Percentiles rank a stretch among this genome's conserved stretches.
These are phyloP conservation scores for Pholiota microspora DNA, from an alignment of 768 basidiomycete species.

Conservation along the genomic window DNA sequence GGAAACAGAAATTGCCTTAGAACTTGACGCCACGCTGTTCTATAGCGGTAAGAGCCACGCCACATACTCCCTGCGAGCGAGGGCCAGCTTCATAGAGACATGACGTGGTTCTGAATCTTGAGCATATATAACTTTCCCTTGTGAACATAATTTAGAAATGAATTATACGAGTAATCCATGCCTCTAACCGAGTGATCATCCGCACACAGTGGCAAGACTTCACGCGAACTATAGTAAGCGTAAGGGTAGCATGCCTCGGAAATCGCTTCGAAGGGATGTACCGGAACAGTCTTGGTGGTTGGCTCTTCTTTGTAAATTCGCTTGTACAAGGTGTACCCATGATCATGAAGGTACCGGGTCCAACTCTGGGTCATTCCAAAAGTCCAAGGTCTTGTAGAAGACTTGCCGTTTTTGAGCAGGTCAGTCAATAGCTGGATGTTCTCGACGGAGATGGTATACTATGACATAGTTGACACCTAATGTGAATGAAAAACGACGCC, in stretches of 20 bases:
- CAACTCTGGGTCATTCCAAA: conserved; percentile 3
- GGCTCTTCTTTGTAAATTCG: background rate
- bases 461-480: too few relatives aligned
- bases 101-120: conserved; percentile 21
- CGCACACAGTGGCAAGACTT: background rate
- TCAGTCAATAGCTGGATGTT: too few relatives aligned
- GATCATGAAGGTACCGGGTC: conserved; percentile 8
- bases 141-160: background rate
- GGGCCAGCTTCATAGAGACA: conserved; percentile 27
- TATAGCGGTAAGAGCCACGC: too few relatives aligned
- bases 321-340: conserved; percentile 11
- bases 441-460: too few relatives aligned
- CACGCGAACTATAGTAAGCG: background rate
- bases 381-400: too few relatives aligned
- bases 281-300: background rate
- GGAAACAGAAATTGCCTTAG: too few relatives aligned
- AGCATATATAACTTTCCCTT: conserved; percentile 12
- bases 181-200: background rate
- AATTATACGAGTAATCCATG: background rate
- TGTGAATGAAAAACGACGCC: too few relatives aligned
- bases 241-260: conserved; percentile 9
- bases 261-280: background rate
- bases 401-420: too few relatives aligned
- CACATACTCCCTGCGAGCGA: conserved; percentile 16
- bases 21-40: too few relatives aligned